Evolutionary conservation across 306 rosid genomes (phyloP).

Genomic region (Luffa aegyptiaca): DNA sequence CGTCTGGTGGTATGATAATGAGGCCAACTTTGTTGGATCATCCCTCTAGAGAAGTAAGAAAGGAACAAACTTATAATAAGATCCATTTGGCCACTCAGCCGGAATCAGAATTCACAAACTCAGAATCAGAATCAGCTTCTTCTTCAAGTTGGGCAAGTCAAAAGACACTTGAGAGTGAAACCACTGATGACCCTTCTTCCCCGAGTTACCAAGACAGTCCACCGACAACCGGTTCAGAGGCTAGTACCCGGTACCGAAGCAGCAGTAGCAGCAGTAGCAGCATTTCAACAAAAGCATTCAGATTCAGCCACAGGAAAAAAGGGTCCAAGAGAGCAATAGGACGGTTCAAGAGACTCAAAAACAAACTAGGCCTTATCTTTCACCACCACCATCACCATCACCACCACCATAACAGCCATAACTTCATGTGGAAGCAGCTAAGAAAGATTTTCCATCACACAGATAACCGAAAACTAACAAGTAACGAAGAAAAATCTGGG

Average conservation of each 20-base stretch:
- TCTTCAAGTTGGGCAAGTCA: constrained; percentile 26
- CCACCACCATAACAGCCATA: not conserved
- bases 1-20: constrained; percentile 5
- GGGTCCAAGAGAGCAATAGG: constrained; percentile 24
- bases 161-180: constrained; percentile 1
- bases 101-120: constrained; percentile 19
- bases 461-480: constrained; percentile 6
- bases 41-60: not conserved
- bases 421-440: constrained; percentile 36
- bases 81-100: constrained; percentile 5
- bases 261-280: constrained; percentile 12
- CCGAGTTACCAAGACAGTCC: constrained; percentile 14
- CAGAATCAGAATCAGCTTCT: constrained; percentile 19
- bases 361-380: constrained; percentile 61
- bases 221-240: constrained; percentile 21
- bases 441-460: constrained; percentile 20
- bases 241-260: not conserved
- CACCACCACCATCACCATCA: constrained; percentile 74
- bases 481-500: not conserved
- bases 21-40: constrained; percentile 36
- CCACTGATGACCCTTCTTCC: not conserved
- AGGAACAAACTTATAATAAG: not conserved
- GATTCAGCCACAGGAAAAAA: not conserved
- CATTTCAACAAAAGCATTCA: constrained; percentile 12
- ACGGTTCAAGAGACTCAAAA: constrained; percentile 41